Evolutionary conservation across 78 protist species (phyloP).

Genomic region (Dictyostelium firmibasis): DNA sequence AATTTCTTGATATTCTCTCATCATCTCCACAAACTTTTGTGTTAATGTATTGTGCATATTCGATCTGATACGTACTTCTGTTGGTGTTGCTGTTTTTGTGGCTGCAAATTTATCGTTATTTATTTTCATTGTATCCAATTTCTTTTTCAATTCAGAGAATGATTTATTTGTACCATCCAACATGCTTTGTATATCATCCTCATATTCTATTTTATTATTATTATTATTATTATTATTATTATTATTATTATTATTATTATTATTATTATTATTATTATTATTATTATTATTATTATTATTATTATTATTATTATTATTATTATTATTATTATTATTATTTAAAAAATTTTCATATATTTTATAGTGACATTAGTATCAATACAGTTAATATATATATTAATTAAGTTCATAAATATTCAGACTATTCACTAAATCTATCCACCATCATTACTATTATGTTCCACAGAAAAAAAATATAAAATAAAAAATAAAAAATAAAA

Average conservation of each 20-base stretch:
- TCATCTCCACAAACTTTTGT: constrained; percentile 87
- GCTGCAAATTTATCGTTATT: constrained; percentile 50
- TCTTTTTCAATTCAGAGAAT: constrained; percentile 65
- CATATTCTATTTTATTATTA: constrained; percentile 24
- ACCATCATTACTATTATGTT: not conserved
- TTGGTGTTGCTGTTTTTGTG: constrained; percentile 20
- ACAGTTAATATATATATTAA: too few species aligned
- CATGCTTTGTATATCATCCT: constrained; percentile 76
- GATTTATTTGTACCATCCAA: constrained; percentile 76
- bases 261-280: too few species aligned
- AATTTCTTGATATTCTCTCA: constrained; percentile 87
- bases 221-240: too few species aligned
- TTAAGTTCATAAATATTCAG: too few species aligned
- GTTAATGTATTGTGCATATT: constrained; percentile 83
- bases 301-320: too few species aligned
- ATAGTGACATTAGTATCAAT: too few species aligned
- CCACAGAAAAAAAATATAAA: too few species aligned
- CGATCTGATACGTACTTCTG: constrained; percentile 75
- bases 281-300: too few species aligned
- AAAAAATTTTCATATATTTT: too few species aligned
- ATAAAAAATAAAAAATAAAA: not conserved
- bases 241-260: too few species aligned
- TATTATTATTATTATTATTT: too few species aligned
- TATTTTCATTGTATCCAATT: constrained; percentile 74
- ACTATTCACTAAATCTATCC: too few species aligned